These are phyloP conservation scores for Pseudogymnoascus sp. DNA, from an alignment of 2,329 filamentous ascomycete genomes.

Conservation along the genomic window DNA sequence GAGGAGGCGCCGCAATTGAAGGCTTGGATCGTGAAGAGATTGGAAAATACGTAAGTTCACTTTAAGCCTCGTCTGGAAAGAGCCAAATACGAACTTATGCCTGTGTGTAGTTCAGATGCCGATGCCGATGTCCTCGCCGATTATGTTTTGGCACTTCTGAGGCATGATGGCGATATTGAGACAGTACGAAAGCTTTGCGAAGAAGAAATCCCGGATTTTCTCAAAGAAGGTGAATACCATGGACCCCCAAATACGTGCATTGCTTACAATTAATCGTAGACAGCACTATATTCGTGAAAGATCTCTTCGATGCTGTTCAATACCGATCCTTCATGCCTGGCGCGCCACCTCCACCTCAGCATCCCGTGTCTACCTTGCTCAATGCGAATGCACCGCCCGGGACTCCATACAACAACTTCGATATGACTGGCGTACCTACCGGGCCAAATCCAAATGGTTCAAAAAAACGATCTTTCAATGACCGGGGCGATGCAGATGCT, in stretches of 20 bases:
- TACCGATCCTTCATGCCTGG: conserved; percentile 57
- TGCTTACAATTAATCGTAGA: conserved; percentile 36
- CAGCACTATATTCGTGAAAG: conserved; percentile 58
- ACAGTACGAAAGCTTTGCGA: conserved; percentile 63
- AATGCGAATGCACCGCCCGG: conserved; percentile 17
- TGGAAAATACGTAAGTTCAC: conserved; percentile 63
- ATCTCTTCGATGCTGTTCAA: conserved; percentile 61
- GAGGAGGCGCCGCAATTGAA: conserved; percentile 60
- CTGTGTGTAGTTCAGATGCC: conserved; percentile 59
- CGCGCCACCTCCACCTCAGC: conserved; percentile 35
- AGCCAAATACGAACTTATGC: conserved; percentile 14
- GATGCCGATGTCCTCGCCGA: conserved; percentile 78
- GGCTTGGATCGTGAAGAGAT: conserved; percentile 69
- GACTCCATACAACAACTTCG: conserved; percentile 21
- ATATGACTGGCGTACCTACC: conserved; percentile 19
- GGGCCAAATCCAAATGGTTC: conserved; percentile 28
- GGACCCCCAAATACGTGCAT: neutral
- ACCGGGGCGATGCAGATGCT: conserved; percentile 41
- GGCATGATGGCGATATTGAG: conserved; percentile 60
- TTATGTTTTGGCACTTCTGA: conserved; percentile 72
- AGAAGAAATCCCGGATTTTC: conserved; percentile 67
- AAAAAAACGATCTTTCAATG: conserved; percentile 51
- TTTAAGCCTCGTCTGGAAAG: conserved; percentile 8
- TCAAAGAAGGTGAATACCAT: conserved; percentile 52
- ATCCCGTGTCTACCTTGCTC: conserved; percentile 24